Evolutionary conservation across 208 protist species (phyloP), one percentile per base, ranked within the genome.

Genomic region (Trypanosoma theileri): DNA sequence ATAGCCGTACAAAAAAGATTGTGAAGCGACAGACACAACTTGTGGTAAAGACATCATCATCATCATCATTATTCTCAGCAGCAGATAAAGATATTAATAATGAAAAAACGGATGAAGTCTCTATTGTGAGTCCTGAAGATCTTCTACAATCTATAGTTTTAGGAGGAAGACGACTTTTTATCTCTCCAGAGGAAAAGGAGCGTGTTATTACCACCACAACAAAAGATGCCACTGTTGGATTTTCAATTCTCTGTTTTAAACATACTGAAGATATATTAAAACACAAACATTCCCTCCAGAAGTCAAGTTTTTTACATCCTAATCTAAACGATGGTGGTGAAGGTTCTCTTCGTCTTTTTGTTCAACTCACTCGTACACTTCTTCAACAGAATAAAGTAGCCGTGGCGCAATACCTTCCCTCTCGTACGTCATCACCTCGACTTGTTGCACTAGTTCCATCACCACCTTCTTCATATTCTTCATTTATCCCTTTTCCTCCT

Each of bases 231-330:
- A 45, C 61, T 56, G 63, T 72, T 2, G 87, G 89, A 16, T 77
- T 95, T 55, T 83, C 82, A 24, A 83, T 97, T 60, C 17, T 94
- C 3, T 82, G 86, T 46, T 94, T 95, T 71, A 95, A 95, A 66
- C 71, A 66, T 21, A 28, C 62, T 21, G 63, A 48, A 13, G 77
- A 81, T 48, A 75, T 76, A 14, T 22, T 95, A 62, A 64, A 77
- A 53, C 75, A 76, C 48, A 82, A 89, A 57, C 75, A 94, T 59
- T 56, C 72, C 4, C 45, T 91, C 8, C 53, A 67, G 35, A 75
- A 79, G 8, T 66, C 77, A 40, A 66, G 31, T 19, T 92, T 94
- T 60, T 31, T 95, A 2, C 77, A 90, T 71, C 69, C 83, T 13
- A 82, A 86, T 62, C 70, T 79, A 40, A 48, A 64, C 17, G 58